These are phyloP conservation scores for Xylariaceae sp. DNA, from an alignment of 2,329 filamentous ascomycete species.

Conservation along the genomic window DNA sequence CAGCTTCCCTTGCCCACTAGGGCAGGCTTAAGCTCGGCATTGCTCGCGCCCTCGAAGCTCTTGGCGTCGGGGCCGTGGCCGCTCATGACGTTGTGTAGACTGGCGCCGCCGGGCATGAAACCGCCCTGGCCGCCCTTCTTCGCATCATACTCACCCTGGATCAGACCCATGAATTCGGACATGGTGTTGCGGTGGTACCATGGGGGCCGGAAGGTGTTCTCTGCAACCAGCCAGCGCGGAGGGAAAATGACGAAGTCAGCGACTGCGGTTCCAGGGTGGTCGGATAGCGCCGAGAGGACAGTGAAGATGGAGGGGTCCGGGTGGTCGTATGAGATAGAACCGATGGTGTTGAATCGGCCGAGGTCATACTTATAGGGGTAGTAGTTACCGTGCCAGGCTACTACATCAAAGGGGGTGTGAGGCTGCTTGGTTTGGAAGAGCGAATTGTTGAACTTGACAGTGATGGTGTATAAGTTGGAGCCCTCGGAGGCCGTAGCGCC, in stretches of 20 bases:
- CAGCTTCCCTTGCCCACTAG: constrained; percentile 58
- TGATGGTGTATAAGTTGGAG: constrained; percentile 40
- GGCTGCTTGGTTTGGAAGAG: constrained; percentile 56
- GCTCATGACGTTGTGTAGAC: constrained; percentile 57
- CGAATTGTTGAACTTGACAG: constrained; percentile 56
- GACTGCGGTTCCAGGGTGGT: constrained; percentile 48
- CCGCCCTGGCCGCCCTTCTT: constrained; percentile 43
- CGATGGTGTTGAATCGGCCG: constrained; percentile 62
- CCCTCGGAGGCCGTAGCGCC: constrained; percentile 32
- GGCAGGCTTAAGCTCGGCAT: constrained; percentile 54
- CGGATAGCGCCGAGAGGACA: constrained; percentile 51
- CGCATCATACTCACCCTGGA: constrained; percentile 46
- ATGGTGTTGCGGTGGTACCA: constrained; percentile 58
- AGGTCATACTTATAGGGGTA: constrained; percentile 68
- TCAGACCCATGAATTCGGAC: constrained; percentile 49
- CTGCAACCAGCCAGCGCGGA: constrained; percentile 55
- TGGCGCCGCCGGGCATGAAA: constrained; percentile 45
- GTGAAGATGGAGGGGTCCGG: constrained; percentile 65
- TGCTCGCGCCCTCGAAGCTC: constrained; percentile 51
- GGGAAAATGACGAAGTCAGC: constrained; percentile 61
- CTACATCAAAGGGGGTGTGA: constrained; percentile 64
- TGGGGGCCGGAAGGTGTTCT: constrained; percentile 56
- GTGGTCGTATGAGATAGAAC: constrained; percentile 62
- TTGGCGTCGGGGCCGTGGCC: constrained; percentile 50
- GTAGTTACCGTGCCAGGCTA: constrained; percentile 68